These are phyloP conservation scores for Phytophthora crassamura DNA, from an alignment of 352 stramenopile species.

Conservation along the genomic window DNA sequence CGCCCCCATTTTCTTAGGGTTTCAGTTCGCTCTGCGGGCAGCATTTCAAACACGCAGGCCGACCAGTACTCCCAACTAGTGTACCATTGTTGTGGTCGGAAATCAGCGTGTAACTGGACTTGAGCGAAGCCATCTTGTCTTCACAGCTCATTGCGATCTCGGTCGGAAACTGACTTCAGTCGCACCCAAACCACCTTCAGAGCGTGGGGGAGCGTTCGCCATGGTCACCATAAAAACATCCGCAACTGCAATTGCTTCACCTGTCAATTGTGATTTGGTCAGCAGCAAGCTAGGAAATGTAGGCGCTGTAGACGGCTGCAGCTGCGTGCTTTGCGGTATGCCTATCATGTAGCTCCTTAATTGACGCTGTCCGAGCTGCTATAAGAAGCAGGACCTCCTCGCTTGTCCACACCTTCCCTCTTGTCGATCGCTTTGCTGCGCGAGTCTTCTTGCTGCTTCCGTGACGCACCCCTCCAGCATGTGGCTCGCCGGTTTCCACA, in stretches of 20 bases:
- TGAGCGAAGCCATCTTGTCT: constrained; percentile 9
- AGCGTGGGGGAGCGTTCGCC: too few species aligned
- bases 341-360: constrained; percentile 1
- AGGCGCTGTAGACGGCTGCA: constrained; percentile 6
- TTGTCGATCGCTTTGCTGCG: constrained; percentile 2
- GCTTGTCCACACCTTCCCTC: too few species aligned
- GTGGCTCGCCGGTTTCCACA: not conserved
- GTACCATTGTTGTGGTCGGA: constrained; percentile 7
- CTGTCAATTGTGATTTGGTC: constrained; percentile 3
- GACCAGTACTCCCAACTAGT: not conserved
- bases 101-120: not conserved
- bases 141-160: constrained; percentile 12
- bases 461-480: not conserved
- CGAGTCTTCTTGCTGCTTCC: not conserved
- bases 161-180: too few species aligned
- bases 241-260: too few species aligned
- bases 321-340: constrained; percentile 8
- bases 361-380: constrained; percentile 2
- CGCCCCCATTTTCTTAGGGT: constrained; percentile 2
- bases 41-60: constrained; percentile 1
- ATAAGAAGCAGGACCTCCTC: constrained; percentile 11
- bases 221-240: too few species aligned
- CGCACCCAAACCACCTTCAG: too few species aligned
- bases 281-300: constrained; percentile 2
- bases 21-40: not conserved